Percentiles rank a stretch among this genome's conserved stretches.
Evolutionary conservation across 2,329 filamentous ascomycete genomes (phyloP).

Genomic region (Emergomyces africanus): DNA sequence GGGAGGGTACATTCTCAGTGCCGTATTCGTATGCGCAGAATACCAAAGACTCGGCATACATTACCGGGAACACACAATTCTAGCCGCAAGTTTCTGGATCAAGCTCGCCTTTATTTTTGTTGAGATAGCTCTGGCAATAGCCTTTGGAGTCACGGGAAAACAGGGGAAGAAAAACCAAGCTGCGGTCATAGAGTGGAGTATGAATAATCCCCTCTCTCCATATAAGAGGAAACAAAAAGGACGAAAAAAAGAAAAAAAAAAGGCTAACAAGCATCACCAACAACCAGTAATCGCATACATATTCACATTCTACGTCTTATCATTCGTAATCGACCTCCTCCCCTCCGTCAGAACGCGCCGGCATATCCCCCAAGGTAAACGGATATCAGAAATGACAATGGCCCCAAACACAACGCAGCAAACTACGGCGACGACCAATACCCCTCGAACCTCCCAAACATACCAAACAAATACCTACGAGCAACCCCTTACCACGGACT

Average conservation of each 20-base stretch:
- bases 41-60: constrained; percentile 75
- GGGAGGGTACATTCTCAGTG: constrained; percentile 68
- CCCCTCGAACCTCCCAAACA: background rate
- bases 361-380: constrained; percentile 31
- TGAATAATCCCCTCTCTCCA: constrained; percentile 7
- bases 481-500: constrained; percentile 27
- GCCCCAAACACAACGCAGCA: constrained; percentile 3
- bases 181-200: constrained; percentile 63
- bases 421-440: background rate
- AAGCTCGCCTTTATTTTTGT: constrained; percentile 76
- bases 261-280: background rate
- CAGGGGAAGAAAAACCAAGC: constrained; percentile 49
- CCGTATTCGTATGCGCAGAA: constrained; percentile 80
- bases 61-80: constrained; percentile 56
- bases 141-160: constrained; percentile 47
- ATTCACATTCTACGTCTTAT: constrained; percentile 78
- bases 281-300: constrained; percentile 55
- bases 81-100: constrained; percentile 71
- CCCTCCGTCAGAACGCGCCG: constrained; percentile 57
- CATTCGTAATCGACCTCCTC: constrained; percentile 75
- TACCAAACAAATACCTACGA: constrained; percentile 15
- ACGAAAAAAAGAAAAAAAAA: too few species aligned
- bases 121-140: constrained; percentile 54
- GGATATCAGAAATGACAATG: constrained; percentile 15
- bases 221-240: too few species aligned